phyloP scores from a whole-genome alignment of 495 filamentous ascomycete species.

The Pseudevernia furfuracea region DNA sequence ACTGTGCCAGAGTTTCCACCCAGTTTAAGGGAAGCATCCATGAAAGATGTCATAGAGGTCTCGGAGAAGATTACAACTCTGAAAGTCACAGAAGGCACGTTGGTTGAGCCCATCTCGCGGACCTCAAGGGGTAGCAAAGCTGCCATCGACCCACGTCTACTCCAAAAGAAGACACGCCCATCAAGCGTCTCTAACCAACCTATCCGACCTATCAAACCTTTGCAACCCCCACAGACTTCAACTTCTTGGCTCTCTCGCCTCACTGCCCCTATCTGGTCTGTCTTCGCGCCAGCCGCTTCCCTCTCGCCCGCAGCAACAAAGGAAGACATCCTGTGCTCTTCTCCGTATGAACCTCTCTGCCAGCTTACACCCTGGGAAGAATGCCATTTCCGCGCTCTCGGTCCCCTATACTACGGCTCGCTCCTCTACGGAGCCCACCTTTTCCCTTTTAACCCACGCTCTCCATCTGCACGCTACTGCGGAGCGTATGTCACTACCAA shows the following conservation, averaged over 20 bases:
- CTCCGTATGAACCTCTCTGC: constrained; percentile 15
- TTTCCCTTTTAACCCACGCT: constrained; percentile 15
- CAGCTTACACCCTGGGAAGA: constrained; percentile 22
- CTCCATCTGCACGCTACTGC: constrained; percentile 4
- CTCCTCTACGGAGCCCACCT: constrained; percentile 13
- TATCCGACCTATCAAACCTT: background rate
- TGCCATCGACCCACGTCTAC: constrained; percentile 9
- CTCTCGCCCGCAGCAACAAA: constrained; percentile 18
- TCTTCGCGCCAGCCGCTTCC: constrained; percentile 12
- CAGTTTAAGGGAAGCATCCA: background rate
- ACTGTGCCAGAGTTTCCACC: background rate
- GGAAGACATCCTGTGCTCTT: constrained; percentile 17
- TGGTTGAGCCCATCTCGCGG: background rate
- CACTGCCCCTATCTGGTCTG: constrained; percentile 18
- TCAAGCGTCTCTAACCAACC: background rate
- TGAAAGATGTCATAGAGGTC: background rate
- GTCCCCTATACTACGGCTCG: constrained; percentile 16
- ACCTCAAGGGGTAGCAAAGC: background rate
- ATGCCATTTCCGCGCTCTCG: constrained; percentile 19
- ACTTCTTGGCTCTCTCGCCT: constrained; percentile 21
- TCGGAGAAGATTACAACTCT: background rate
- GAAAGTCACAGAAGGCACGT: background rate
- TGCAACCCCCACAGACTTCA: background rate
- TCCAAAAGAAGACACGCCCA: background rate
- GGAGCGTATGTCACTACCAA: constrained; percentile 11